Base-by-base conservation (phyloP, 1,139 yeast species). In the Wickerhamiella pararugosa region DNA sequence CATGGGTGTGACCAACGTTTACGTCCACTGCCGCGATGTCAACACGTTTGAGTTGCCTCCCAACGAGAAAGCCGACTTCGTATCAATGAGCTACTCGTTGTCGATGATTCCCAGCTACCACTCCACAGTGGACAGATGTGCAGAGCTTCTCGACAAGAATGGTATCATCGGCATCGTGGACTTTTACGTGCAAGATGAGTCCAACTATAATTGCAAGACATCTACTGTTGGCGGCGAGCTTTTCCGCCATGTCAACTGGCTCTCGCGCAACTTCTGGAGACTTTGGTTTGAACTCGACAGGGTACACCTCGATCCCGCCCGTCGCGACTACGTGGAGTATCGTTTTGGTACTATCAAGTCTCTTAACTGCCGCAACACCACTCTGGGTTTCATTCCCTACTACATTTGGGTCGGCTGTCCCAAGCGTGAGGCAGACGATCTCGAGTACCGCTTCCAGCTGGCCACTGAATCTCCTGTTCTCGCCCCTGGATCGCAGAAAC, bases 231-330 rank as follows among this genome's bases (percentile, higher is more conserved):
- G 92, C 42, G 92, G 92, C 6, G 64, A 76, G 49, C 69, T 70
- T 29, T 71, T 75, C 52, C 69, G 92, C 56, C 79, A 79, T 56
- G 77, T 75, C 48, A 78, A 84, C 33, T 81, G 92, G 92, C 50
- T 78, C 43, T 68, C 74, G 43, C 67, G 93, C 57, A 79, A 82
- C 36, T 81, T 81, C 57, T 81, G 94, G 94, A 70, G 86, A 56
- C 66, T 78, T 43, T 81, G 94, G 94, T 81, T 81, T 60, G 94
- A 81, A 60, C 79, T 80, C 44, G 94, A 81, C 59, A 72, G 78
- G 50, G 93, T 81, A 3, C 79, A 75, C 53, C 68, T 81, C 52
- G 93, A 81, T 56, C 76, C 86, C 33, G 70, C 86, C 5, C 74
- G 93, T 62, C 73, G 94, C 63, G 84, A 79, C 55, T 81, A 80